Evolutionary conservation across 768 basidiomycete genomes (phyloP).

Genomic region (Calocybe indica): DNA sequence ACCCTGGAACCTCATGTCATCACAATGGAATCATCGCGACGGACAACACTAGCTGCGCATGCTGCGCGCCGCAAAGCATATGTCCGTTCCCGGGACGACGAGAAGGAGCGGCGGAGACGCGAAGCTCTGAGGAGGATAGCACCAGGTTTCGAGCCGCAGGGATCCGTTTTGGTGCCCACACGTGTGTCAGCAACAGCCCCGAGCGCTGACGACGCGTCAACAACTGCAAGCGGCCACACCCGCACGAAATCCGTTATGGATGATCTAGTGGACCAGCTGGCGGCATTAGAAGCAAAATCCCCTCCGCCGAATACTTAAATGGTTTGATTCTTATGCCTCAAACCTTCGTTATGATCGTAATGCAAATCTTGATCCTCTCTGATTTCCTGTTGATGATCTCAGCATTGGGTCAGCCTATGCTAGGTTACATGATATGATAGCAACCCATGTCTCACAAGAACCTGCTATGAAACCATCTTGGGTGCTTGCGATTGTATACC

Average conservation of each 20-base stretch:
- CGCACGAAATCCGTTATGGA: conserved; percentile 63
- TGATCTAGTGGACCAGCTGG: conserved; percentile 76
- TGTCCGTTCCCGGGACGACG: conserved; percentile 67
- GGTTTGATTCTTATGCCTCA: too few relatives aligned
- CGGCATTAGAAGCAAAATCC: conserved; percentile 47
- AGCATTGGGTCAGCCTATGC: too few relatives aligned
- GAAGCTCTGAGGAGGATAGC: conserved; percentile 75
- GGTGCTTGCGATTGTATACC: too few relatives aligned
- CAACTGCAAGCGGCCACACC: conserved; percentile 9
- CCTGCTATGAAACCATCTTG: too few relatives aligned
- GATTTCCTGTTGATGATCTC: too few relatives aligned
- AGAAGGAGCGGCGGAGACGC: conserved; percentile 58
- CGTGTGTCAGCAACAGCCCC: conserved; percentile 20
- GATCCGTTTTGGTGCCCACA: conserved; percentile 52
- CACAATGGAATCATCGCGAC: conserved; percentile 67
- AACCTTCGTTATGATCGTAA: too few relatives aligned
- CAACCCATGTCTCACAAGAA: too few relatives aligned
- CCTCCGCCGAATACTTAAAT: not conserved
- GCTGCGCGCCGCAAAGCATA: conserved; percentile 65
- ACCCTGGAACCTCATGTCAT: conserved; percentile 85
- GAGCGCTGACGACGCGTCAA: conserved; percentile 7
- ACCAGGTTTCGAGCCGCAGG: conserved; percentile 75
- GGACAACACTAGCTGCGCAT: conserved; percentile 59
- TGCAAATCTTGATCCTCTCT: too few relatives aligned
- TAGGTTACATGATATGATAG: too few relatives aligned